Base-by-base conservation (phyloP, 2,329 filamentous ascomycete species). In the Ascomycota sp. region DNA sequence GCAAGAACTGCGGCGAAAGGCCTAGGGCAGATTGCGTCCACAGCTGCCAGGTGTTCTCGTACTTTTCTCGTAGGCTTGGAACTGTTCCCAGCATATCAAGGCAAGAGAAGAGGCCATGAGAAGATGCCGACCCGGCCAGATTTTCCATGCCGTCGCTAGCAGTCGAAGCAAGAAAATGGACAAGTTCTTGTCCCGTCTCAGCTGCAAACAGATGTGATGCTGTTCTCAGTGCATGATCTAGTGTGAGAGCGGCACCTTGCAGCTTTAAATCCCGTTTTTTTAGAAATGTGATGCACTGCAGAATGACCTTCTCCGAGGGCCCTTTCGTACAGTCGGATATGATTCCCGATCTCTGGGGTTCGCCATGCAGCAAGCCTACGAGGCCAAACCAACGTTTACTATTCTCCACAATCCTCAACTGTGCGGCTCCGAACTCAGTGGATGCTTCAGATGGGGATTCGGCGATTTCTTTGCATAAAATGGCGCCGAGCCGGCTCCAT, bases 391-490 rank as follows among this genome's bases (percentile, higher is more conserved):
- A 81, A 1, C 78, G 72, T 31, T 62, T 59, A 0, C 74, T 73
- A 43, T 77, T 67, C 6, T 72, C 61, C 8, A 69, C 67, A 24
- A 92, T 62, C 29, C 61, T 59, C 33, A 69, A 63, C 48, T 92
- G 82, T 0, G 81, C 91, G 30, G 63, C 62, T 24, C 68, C 63
- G 42, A 79, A 79, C 12, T 82, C 77, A 39, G 76, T 76, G 0
- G 82, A 83, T 36, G 86, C 72, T 47, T 86, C 82, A 1, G 84
- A 82, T 6, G 80, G 64, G 0, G 82, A 91, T 6, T 69, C 68
- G 35, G 72, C 73, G 36, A 92, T 72, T 28, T 67, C 64, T 26
- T 70, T 59, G 24, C 74, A 59, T n/a, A 92, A 55, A 0, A 61
- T 50, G 1, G 66, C 56, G 0, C 69, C 66, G n/a, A 82, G 52